phyloP scores from a whole-genome alignment of 805 yeast genomes.

The Kodamaea leandrae region DNA sequence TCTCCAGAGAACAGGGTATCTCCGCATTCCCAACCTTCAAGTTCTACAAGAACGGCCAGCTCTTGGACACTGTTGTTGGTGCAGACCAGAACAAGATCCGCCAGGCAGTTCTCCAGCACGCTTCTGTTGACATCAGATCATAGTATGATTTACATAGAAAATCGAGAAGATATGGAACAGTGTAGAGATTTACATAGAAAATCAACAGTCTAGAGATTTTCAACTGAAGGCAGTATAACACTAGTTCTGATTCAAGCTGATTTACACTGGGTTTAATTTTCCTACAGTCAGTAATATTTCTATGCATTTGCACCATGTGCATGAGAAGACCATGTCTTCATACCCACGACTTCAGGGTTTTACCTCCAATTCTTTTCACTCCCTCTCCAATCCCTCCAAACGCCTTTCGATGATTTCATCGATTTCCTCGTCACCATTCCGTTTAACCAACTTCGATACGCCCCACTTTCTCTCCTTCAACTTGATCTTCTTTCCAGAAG shows the following conservation, averaged over 20 bases:
- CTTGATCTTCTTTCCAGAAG: constrained; percentile 68
- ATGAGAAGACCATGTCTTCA: no score
- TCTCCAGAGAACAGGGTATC: constrained; percentile 60
- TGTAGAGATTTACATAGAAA: no score
- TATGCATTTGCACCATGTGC: no score
- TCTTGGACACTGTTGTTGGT: constrained; percentile 59
- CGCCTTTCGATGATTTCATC: constrained; percentile 55
- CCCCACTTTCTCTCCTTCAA: constrained; percentile 25
- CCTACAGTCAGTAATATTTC: no score
- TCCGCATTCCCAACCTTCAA: constrained; percentile 78
- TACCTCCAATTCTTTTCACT: neutral
- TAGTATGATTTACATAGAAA: no score
- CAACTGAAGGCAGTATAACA: no score
- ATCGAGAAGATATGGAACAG: no score
- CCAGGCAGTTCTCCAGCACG: constrained; percentile 25
- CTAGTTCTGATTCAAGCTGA: no score
- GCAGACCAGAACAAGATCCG: constrained; percentile 50
- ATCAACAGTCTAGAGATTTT: no score
- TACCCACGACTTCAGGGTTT: no score
- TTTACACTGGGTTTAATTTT: no score
- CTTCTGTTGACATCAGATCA: constrained; percentile 23
- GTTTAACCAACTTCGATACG: constrained; percentile 36
- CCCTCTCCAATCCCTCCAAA: constrained; percentile 17
- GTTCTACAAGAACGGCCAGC: constrained; percentile 58
- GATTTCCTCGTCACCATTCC: constrained; percentile 44